Conservation (phyloP, 441 rosid genomes). For the Jatropha podagrica region DNA sequence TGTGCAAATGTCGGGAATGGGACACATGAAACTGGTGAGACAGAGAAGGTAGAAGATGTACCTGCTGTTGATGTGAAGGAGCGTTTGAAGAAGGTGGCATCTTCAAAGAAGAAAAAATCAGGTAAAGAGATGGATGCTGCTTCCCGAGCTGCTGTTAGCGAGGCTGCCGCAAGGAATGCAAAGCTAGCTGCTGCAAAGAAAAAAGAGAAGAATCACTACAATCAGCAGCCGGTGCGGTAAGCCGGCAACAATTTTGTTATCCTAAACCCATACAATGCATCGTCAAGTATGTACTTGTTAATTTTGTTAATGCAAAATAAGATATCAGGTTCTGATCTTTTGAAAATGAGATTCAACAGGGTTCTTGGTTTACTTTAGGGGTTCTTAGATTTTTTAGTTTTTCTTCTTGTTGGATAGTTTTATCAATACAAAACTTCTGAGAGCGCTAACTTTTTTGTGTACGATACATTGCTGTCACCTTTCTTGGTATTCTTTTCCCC, state of each 20-base stretch:
- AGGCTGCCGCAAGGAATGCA: constrained; percentile 74
- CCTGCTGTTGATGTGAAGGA: constrained; percentile 59
- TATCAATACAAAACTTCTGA: neutral
- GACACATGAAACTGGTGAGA: constrained; percentile 33
- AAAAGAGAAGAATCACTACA: constrained; percentile 83
- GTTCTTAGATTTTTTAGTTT: constrained; percentile 14
- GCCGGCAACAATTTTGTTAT: constrained; percentile 7
- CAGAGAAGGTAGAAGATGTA: constrained; percentile 40
- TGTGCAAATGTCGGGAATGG: constrained; percentile 25
- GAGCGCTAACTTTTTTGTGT: neutral
- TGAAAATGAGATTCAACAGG: constrained; percentile 22
- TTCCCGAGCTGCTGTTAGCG: constrained; percentile 64
- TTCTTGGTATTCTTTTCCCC: neutral
- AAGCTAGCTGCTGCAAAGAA: constrained; percentile 84
- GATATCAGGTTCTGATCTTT: constrained; percentile 28
- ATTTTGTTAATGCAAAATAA: constrained; percentile 33
- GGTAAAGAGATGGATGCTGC: constrained; percentile 69
- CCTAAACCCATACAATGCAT: neutral
- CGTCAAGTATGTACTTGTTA: constrained; percentile 30
- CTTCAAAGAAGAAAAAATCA: constrained; percentile 68
- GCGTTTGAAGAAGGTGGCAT: constrained; percentile 58
- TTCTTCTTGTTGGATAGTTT: constrained; percentile 14
- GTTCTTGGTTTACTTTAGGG: constrained; percentile 3
- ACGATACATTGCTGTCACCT: neutral
- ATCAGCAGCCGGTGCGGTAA: constrained; percentile 72